phyloP scores from a whole-genome alignment of 768 basidiomycete species.

The Leccinum disarticulatum region DNA sequence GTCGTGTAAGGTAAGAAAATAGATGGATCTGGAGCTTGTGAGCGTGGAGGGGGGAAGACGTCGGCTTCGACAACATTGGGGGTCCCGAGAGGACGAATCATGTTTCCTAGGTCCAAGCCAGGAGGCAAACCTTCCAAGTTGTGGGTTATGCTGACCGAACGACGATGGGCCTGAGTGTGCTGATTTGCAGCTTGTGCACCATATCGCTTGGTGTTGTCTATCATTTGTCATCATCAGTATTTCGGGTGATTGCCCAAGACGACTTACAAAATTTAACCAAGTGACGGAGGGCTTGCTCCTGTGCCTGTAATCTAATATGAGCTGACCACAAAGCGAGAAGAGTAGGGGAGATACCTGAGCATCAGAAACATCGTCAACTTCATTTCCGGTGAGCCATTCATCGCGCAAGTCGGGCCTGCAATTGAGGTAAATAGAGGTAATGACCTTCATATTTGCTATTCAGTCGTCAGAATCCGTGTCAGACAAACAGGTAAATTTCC shows the following conservation, averaged over 20 bases:
- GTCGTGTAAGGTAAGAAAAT: conserved; percentile 89
- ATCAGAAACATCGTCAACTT: conserved; percentile 89
- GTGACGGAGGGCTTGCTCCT: conserved; percentile 91
- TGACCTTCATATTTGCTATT: conserved; percentile 98
- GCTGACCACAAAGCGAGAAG: conserved; percentile 2
- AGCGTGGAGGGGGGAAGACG: conserved; percentile 92
- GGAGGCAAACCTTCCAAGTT: conserved; percentile 74
- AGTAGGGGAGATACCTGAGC: conserved; percentile 61
- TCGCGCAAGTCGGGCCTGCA: conserved; percentile 96
- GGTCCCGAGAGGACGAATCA: conserved; percentile 74
- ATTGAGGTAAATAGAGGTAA: conserved; percentile 96
- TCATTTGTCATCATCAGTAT: conserved; percentile 10
- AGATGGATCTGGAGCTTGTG: conserved; percentile 78
- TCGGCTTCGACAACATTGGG: conserved; percentile 82
- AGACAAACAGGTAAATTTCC: conserved; percentile 8
- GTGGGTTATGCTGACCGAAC: conserved; percentile 82
- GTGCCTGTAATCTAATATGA: conserved; percentile 54
- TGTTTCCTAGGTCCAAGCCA: conserved; percentile 70
- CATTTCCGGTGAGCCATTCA: conserved; percentile 94
- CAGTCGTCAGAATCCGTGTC: conserved; percentile 15
- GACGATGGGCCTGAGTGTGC: conserved; percentile 64
- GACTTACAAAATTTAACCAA: conserved; percentile 91
- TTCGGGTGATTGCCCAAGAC: neutral
- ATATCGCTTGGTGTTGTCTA: conserved; percentile 92
- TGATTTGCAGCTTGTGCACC: conserved; percentile 53